Conservation (phyloP, 495 filamentous ascomycete species). For the Aspergillus affinis region DNA sequence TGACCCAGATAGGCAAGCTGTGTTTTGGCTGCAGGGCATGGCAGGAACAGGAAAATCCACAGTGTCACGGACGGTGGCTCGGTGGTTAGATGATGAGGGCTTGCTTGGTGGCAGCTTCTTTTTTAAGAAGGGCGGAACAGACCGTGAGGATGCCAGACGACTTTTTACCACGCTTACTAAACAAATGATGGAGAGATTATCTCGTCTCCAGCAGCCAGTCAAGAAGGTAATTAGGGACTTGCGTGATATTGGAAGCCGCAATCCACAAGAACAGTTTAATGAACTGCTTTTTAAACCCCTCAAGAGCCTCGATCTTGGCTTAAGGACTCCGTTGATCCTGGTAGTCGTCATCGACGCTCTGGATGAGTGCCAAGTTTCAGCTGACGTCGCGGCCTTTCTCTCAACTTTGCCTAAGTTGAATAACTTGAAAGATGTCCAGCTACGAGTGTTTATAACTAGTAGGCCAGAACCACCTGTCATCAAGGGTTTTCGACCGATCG, state of each 20-base stretch:
- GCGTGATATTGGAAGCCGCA: no score
- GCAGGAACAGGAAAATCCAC: slow-evolving; percentile 49
- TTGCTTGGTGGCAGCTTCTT: slow-evolving; percentile 47
- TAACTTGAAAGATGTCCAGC: no score
- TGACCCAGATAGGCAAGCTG: background rate
- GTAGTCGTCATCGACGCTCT: slow-evolving; percentile 53
- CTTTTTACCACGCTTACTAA: slow-evolving; percentile 47
- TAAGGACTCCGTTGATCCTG: slow-evolving; percentile 21
- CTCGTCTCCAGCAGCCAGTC: slow-evolving; percentile 18
- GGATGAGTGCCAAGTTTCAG: slow-evolving; percentile 54
- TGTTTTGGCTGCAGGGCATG: slow-evolving; percentile 48
- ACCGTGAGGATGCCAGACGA: slow-evolving; percentile 37
- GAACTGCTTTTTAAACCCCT: slow-evolving; percentile 48
- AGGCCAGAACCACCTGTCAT: slow-evolving; percentile 47
- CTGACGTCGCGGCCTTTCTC: no score
- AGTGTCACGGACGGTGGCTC: slow-evolving; percentile 34
- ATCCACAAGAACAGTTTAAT: slow-evolving; percentile 53
- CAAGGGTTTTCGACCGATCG: slow-evolving; percentile 31
- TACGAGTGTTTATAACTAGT: slow-evolving; percentile 43
- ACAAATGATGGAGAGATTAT: slow-evolving; percentile 37
- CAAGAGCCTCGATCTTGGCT: slow-evolving; percentile 1
- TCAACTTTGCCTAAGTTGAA: no score
- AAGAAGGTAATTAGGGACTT: slow-evolving; percentile 25
- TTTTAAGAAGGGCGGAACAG: slow-evolving; percentile 49
- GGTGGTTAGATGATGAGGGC: slow-evolving; percentile 6